Evolutionary conservation across 148 eudicot species (phyloP), one percentile per base, ranked within the genome.

Genomic region (Talinum fruticosum): DNA sequence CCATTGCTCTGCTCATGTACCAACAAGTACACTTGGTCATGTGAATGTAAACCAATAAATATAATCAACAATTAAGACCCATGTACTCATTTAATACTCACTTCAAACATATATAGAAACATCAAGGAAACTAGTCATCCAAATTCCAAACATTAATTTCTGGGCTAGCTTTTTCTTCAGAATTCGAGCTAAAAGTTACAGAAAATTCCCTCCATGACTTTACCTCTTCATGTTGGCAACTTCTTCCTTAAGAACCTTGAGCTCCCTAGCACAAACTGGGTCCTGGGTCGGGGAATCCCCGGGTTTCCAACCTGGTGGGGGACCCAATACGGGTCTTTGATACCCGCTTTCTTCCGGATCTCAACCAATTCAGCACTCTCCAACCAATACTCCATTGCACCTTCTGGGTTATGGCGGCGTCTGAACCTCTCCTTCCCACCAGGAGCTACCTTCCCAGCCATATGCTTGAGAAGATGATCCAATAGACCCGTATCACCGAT

Each of bases 351-450:
- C 69, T 81, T 91, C 78, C 97, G 75, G 54, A 89, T 65, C 21
- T 84, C 82, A 74, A 82, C 85, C 78, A 95, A 87, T 73, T 95
- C 89, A 79, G 99, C 94, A 83, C 89, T 82, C 84, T 95, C 99
- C 24, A 93, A 53, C 99, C 99, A 95, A 71, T 93, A 95, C 87
- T 93, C 99, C 97, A 91, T 95, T 57, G 88, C 89, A 23, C 99
- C 97, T 49, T 93, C 91, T 3, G 96, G 87, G 82, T 93, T 95
- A 86, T 95, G 99, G 53, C 96, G 77, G 47, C 97, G 81, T 35
- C 97, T 73, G 76, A 95, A 95, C 61, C 99, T 84, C 66, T 91
- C 91, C 69, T 75, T 75, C 10, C 97, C 97, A 32, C 97, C 96
- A 2, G 97, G 97, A 24, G 99, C 97, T 38, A 90, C 75, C 83